phyloP scores from a whole-genome alignment of 106 monocot genomes.

The Allium fistulosum region DNA sequence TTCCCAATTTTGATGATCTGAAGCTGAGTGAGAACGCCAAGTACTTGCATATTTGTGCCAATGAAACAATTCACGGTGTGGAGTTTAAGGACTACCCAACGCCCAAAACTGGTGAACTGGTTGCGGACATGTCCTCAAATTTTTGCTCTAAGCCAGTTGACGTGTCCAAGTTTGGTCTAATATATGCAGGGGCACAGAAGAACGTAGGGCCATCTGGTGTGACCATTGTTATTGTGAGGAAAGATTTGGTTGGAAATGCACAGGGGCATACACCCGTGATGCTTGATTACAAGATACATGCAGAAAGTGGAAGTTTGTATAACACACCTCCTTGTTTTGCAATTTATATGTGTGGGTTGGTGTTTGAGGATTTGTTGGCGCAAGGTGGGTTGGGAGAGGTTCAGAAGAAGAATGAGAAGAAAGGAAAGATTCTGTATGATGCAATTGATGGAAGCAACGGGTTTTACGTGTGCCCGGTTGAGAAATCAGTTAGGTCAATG shows the following conservation, averaged over 20 bases:
- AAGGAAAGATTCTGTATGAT: constrained; percentile 74
- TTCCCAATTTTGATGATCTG: constrained; percentile 50
- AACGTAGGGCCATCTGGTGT: constrained; percentile 94
- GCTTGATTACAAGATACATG: constrained; percentile 92
- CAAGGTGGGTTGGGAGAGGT: constrained; percentile 86
- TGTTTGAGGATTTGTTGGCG: constrained; percentile 73
- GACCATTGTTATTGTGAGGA: constrained; percentile 72
- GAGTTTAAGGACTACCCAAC: constrained; percentile 91
- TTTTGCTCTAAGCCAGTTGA: constrained; percentile 98
- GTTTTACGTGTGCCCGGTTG: constrained; percentile 83
- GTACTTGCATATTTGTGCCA: constrained; percentile 90
- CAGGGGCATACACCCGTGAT: constrained; percentile 92
- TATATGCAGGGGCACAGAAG: constrained; percentile 99
- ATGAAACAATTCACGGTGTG: constrained; percentile 97
- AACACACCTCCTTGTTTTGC: constrained; percentile 97
- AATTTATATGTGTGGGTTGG: constrained; percentile 85
- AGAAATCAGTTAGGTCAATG: constrained; percentile 71
- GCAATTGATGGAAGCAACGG: constrained; percentile 79
- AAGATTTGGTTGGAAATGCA: constrained; percentile 65
- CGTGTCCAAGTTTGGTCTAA: constrained; percentile 81
- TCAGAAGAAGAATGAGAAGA: constrained; percentile 69
- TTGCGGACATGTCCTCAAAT: constrained; percentile 98
- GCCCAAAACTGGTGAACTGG: constrained; percentile 35
- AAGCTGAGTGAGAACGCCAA: constrained; percentile 51
- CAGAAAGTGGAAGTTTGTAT: constrained; percentile 68